Conservation (phyloP, 1,139 yeast genomes). For the Yamadazyma atmosphaerica region DNA sequence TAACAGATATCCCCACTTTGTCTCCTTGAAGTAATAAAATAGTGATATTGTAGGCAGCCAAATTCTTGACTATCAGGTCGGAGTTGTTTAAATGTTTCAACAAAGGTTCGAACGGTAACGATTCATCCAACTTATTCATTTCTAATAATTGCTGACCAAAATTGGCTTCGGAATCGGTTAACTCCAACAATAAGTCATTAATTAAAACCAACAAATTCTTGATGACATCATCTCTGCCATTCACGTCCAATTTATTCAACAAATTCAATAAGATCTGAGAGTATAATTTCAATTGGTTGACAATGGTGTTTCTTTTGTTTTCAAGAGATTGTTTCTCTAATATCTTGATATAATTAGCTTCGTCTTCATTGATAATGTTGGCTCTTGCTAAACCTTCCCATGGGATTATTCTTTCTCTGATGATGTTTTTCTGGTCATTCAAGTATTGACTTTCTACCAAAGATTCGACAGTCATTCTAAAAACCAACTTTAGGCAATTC, state of each 20-base stretch:
- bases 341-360: constrained; percentile 64
- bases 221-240: constrained; percentile 65
- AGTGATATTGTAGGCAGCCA: constrained; percentile 47
- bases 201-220: constrained; percentile 71
- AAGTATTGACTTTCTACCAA: constrained; percentile 60
- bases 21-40: constrained; percentile 34
- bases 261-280: constrained; percentile 58
- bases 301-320: constrained; percentile 38
- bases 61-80: constrained; percentile 48
- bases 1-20: constrained; percentile 11
- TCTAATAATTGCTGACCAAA: constrained; percentile 47
- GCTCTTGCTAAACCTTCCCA: constrained; percentile 92
- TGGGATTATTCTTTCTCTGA: constrained; percentile 81
- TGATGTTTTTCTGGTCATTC: constrained; percentile 71
- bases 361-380: constrained; percentile 62
- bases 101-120: constrained; percentile 60
- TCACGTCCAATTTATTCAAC: constrained; percentile 47
- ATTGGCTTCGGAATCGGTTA: constrained; percentile 26
- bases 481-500: neutral
- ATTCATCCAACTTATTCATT: constrained; percentile 44
- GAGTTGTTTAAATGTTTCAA: constrained; percentile 48
- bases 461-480: neutral
- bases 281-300: constrained; percentile 51
- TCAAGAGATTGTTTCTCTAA: constrained; percentile 57
- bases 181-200: constrained; percentile 56